Conservation (phyloP, 2,329 filamentous ascomycete genomes). For the Daldinia eschscholtzii region DNA sequence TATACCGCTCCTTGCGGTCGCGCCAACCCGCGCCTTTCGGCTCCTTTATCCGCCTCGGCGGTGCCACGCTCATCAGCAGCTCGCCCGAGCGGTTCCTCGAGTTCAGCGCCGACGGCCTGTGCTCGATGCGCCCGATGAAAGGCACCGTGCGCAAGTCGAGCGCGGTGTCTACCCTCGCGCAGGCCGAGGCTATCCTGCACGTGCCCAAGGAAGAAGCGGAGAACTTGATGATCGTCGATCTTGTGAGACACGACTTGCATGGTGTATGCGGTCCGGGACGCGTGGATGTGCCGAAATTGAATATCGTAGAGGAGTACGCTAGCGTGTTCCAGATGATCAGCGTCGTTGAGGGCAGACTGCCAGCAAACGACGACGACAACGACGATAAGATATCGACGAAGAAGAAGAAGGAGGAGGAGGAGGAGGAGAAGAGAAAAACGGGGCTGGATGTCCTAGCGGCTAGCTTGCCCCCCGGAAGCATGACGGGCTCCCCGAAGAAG, state of each 20-base stretch:
- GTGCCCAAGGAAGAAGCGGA: constrained; percentile 92
- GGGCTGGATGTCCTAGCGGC: constrained; percentile 82
- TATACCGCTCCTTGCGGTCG: constrained; percentile 77
- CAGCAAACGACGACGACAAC: constrained; percentile 33
- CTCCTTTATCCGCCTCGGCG: constrained; percentile 79
- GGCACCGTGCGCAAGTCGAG: constrained; percentile 88
- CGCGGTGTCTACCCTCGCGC: constrained; percentile 73
- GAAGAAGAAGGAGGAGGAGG: constrained; percentile 55
- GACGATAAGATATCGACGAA: constrained; percentile 42
- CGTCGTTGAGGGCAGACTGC: constrained; percentile 79
- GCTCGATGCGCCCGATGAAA: constrained; percentile 94
- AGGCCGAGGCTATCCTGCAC: constrained; percentile 79
- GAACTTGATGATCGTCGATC: constrained; percentile 97
- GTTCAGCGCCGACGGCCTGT: constrained; percentile 64
- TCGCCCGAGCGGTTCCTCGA: constrained; percentile 91
- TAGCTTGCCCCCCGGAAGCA: constrained; percentile 88
- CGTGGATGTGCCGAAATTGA: constrained; percentile 81
- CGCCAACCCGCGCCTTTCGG: constrained; percentile 88
- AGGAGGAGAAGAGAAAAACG: constrained; percentile 55
- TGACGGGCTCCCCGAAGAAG: constrained; percentile 97
- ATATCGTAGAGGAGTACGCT: constrained; percentile 90
- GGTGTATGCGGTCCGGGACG: constrained; percentile 81
- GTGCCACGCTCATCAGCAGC: constrained; percentile 80
- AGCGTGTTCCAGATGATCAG: constrained; percentile 94
- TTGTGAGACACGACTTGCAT: constrained; percentile 94